A percentile compares a stretch with the other conserved stretches of the same genome.
Evolutionary conservation across 768 basidiomycete genomes (phyloP).

Genomic region (Tulasnella sp.): DNA sequence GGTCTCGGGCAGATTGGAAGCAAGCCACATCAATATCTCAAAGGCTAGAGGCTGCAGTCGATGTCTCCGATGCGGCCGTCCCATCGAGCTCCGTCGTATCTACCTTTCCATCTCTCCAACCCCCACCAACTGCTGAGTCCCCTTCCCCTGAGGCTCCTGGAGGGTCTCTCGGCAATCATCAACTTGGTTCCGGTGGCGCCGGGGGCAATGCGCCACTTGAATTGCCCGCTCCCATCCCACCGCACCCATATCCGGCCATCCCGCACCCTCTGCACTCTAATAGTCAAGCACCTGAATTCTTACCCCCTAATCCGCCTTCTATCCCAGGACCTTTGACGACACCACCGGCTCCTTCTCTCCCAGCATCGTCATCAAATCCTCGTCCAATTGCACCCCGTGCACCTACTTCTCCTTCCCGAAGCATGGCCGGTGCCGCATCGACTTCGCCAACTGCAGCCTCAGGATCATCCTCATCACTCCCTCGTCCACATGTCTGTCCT

Average conservation of each 20-base stretch:
- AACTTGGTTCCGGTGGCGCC: not conserved
- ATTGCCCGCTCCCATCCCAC: conserved; percentile 12
- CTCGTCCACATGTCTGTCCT: conserved; percentile 21
- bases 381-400: not conserved
- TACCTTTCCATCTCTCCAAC: not conserved
- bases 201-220: not conserved
- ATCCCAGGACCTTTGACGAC: not conserved
- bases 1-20: not conserved
- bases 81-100: conserved; percentile 1
- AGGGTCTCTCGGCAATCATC: not conserved
- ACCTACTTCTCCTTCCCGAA: not conserved
- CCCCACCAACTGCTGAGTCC: not conserved
- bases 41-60: not conserved
- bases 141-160: not conserved
- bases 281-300: not conserved
- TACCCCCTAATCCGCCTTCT: not conserved
- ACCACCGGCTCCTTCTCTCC: not conserved
- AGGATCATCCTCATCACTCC: conserved; percentile 5
- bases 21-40: conserved; percentile 9
- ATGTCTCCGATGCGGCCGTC: not conserved
- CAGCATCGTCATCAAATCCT: not conserved
- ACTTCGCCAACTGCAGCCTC: not conserved
- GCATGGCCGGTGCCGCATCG: not conserved
- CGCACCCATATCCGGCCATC: conserved; percentile 13
- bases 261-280: not conserved